Conservation (phyloP, 176 grass and related monocot genomes). For the Triticum turgidum region DNA sequence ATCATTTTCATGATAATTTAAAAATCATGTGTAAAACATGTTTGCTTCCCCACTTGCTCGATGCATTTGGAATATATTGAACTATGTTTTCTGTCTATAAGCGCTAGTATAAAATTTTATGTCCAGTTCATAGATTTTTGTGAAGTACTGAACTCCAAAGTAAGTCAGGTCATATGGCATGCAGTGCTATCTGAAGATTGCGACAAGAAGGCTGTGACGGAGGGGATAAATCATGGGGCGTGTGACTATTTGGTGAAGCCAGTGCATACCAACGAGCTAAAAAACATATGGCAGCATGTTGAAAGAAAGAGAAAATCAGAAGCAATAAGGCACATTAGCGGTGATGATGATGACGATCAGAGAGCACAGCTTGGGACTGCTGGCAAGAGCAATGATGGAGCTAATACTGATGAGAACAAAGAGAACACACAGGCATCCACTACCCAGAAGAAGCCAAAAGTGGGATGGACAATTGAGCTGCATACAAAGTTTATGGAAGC, state of each 20-base stretch:
- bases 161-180: background rate
- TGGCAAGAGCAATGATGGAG: constrained; percentile 1
- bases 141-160: background rate
- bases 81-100: background rate
- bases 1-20: background rate
- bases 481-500: constrained; percentile 53
- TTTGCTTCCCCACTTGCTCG: background rate
- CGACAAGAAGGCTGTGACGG: constrained; percentile 36
- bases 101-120: background rate
- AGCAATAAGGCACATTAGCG: background rate
- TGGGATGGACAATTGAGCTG: constrained; percentile 43
- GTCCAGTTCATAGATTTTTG: background rate
- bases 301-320: constrained; percentile 12
- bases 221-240: constrained; percentile 54
- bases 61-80: background rate
- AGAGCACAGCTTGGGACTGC: background rate
- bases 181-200: constrained; percentile 59
- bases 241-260: constrained; percentile 69
- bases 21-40: background rate
- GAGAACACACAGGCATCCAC: background rate
- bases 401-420: constrained; percentile 8
- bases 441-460: constrained; percentile 39
- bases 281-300: constrained; percentile 65
- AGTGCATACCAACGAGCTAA: constrained; percentile 36
- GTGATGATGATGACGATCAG: background rate